Conservation (phyloP, 805 yeast species). For the Lipomyces starkeyi region DNA sequence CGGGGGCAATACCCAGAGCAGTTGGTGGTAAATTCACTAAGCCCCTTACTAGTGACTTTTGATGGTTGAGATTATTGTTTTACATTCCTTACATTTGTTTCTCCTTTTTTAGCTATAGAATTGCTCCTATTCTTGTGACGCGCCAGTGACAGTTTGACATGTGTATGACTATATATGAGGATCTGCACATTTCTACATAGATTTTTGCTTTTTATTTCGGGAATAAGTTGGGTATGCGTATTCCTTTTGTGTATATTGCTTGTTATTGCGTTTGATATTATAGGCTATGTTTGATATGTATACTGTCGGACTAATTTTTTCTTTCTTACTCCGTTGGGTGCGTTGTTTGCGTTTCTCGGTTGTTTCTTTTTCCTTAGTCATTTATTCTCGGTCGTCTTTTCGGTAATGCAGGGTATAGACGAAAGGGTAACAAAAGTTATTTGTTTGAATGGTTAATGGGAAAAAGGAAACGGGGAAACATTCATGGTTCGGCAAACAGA, state of each 20-base stretch:
- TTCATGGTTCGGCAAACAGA: slow-evolving; percentile 19
- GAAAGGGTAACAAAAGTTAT: slow-evolving; percentile 24
- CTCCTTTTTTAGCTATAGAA: slow-evolving; percentile 12
- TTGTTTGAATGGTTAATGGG: slow-evolving; percentile 26
- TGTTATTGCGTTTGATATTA: background rate
- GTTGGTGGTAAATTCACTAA: slow-evolving; percentile 25
- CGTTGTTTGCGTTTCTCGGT: slow-evolving; percentile 17
- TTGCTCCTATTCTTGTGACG: slow-evolving; percentile 27
- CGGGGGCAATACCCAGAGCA: slow-evolving; percentile 16
- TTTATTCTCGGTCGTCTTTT: slow-evolving; percentile 12
- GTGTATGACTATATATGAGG: slow-evolving; percentile 12
- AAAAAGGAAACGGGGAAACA: slow-evolving; percentile 31
- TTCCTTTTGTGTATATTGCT: slow-evolving; percentile 6
- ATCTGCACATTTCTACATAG: slow-evolving; percentile 5
- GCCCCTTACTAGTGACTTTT: background rate
- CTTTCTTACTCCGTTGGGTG: slow-evolving; percentile 10
- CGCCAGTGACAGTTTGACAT: slow-evolving; percentile 26
- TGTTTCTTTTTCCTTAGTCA: slow-evolving; percentile 17
- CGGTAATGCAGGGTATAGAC: slow-evolving; percentile 7
- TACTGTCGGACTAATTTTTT: background rate
- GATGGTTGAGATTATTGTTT: slow-evolving; percentile 3
- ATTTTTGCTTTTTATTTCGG: slow-evolving; percentile 2
- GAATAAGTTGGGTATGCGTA: slow-evolving; percentile 9
- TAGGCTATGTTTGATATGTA: background rate
- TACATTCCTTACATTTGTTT: slow-evolving; percentile 7